Evolutionary conservation across 805 yeast genomes (phyloP).

Genomic region (Hanseniaspora valbyensis): DNA sequence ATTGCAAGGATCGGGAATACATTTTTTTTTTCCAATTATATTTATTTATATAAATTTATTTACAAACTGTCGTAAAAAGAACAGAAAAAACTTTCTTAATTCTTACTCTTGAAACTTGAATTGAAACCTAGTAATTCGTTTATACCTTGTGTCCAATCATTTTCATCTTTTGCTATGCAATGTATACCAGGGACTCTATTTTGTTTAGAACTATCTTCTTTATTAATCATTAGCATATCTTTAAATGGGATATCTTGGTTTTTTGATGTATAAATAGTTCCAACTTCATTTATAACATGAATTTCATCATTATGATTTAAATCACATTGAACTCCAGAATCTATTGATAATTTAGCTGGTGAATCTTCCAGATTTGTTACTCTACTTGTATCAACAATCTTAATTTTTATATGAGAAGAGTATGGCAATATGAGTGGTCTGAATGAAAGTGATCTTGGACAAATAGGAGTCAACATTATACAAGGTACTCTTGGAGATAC

Average conservation of each 20-base stretch:
- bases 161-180: conserved; percentile 72
- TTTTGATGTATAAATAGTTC: conserved; percentile 46
- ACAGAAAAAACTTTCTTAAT: not conserved
- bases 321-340: conserved; percentile 67
- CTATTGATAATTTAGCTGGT: conserved; percentile 51
- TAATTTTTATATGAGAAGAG: conserved; percentile 58
- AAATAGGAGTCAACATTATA: conserved; percentile 74
- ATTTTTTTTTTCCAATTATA: conserved; percentile 21
- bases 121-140: conserved; percentile 84
- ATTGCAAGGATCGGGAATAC: conserved; percentile 42
- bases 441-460: conserved; percentile 84
- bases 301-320: conserved; percentile 69
- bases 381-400: conserved; percentile 33
- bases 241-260: conserved; percentile 34
- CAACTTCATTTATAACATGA: conserved; percentile 56
- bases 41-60: too few species aligned
- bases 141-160: conserved; percentile 87
- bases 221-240: not conserved
- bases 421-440: conserved; percentile 78
- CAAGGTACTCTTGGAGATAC: conserved; percentile 83
- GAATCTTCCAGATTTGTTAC: conserved; percentile 24
- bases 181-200: conserved; percentile 51
- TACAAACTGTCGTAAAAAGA: not conserved
- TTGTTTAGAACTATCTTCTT: conserved; percentile 15
- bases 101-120: conserved; percentile 52